phyloP scores from a whole-genome alignment of 2,329 filamentous ascomycete genomes.

The Ophiostoma sp. region DNA sequence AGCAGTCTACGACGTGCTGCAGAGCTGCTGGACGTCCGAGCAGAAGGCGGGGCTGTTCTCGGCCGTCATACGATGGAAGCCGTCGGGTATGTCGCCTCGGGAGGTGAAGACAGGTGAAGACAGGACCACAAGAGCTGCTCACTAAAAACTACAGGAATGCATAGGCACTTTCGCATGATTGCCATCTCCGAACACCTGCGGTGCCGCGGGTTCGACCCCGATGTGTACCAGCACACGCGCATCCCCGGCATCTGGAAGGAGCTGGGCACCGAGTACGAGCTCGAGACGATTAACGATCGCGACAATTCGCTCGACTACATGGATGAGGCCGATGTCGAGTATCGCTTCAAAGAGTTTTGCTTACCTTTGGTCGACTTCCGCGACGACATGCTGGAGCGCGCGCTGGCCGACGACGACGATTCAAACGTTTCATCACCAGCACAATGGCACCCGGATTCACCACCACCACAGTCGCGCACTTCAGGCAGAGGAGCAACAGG shows the following conservation, averaged over 20 bases:
- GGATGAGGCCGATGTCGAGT: slow-evolving; percentile 25
- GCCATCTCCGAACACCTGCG: slow-evolving; percentile 78
- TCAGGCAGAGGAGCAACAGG: not conserved
- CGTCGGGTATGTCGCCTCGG: slow-evolving; percentile 64
- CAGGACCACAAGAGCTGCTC: not conserved
- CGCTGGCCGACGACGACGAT: slow-evolving; percentile 23
- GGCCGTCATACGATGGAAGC: slow-evolving; percentile 90
- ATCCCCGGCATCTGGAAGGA: slow-evolving; percentile 93
- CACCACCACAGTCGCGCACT: slow-evolving; percentile 15
- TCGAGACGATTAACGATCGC: slow-evolving; percentile 75
- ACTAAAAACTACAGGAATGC: slow-evolving; percentile 63
- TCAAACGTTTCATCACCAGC: slow-evolving; percentile 30
- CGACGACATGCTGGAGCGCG: slow-evolving; percentile 30
- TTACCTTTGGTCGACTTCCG: slow-evolving; percentile 31
- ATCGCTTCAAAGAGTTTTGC: slow-evolving; percentile 32
- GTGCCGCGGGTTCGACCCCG: slow-evolving; percentile 75
- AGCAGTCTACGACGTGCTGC: slow-evolving; percentile 39
- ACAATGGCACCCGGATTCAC: slow-evolving; percentile 30
- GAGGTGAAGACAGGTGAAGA: not conserved
- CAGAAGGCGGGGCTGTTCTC: slow-evolving; percentile 93
- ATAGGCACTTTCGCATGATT: slow-evolving; percentile 92
- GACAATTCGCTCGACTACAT: slow-evolving; percentile 32
- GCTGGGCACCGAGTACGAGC: slow-evolving; percentile 77
- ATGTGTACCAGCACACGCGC: slow-evolving; percentile 73
- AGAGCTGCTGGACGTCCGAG: slow-evolving; percentile 90